Evolutionary conservation across 176 grass and related monocot genomes (phyloP), one percentile per base, ranked within the genome.

Genomic region (Juncus inflexus): DNA sequence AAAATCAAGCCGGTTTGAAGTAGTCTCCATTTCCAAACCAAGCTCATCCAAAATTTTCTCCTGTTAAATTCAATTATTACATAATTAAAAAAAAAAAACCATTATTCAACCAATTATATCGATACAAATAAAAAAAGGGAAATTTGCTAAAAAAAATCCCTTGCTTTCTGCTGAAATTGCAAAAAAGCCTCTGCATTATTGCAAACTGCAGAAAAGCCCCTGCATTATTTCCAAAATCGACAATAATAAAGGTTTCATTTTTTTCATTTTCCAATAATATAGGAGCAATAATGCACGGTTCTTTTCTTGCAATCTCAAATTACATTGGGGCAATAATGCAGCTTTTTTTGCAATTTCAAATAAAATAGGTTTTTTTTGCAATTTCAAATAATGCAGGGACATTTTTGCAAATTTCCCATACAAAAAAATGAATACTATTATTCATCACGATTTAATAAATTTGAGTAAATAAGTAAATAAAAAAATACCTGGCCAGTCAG

Each of bases 21-120:
- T 97, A 35, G 88, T 91, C 74, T 91, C 87, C 88, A 91, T 97
- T 38, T 97, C 94, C 13, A 84, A 74, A 75, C 88, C 86, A 60
- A 97, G 64, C 55, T 97, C 94, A 47, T 80, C 82, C 68, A 91
- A 71, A 43, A 97, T 86, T 67, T 72, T 97, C 73, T 97, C 94
- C 88, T 97, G 80, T 12, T 15, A 60, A 51, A 61, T 52, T 12
- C 54, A 35, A 45, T 12, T 12, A 40, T 15, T 70, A 47, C 35
- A 9, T 28, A 40, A 56, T 47, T 45, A 37, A 54, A 77, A 56
- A 59, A 59, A 5, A 47, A 47, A 47, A 6, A 28, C 9, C 4
- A 47, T 47, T 47, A 6, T 47, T 47, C 43, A 47, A 47, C 4
- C 6, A 9, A 9, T 47, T 47, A 47, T 6, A 47, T 47, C 4